Conservation (phyloP, 805 yeast genomes). For the Wickerhamiella australiensis region DNA sequence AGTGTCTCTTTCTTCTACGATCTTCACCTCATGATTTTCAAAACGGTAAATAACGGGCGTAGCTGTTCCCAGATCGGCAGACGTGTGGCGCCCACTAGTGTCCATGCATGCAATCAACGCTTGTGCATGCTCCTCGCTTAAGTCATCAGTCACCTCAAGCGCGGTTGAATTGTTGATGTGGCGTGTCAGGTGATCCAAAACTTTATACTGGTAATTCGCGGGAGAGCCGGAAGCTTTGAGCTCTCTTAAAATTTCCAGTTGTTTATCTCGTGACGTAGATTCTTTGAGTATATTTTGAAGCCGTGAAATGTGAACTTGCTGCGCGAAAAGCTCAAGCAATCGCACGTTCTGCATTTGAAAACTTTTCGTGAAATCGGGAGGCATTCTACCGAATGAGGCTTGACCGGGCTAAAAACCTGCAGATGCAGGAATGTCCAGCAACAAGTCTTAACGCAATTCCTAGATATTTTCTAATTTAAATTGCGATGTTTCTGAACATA, state of each 20-base stretch:
- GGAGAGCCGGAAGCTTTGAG: constrained; percentile 8
- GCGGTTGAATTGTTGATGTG: constrained; percentile 7
- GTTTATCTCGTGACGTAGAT: constrained; percentile 6
- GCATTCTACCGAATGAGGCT: neutral
- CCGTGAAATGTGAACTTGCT: constrained; percentile 17
- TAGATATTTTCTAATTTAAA: no score
- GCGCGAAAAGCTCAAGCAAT: constrained; percentile 14
- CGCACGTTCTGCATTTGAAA: neutral
- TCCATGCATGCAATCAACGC: constrained; percentile 1
- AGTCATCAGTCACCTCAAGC: neutral
- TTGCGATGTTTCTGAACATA: neutral
- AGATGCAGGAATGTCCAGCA: no score
- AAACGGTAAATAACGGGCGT: constrained; percentile 7
- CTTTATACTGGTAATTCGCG: constrained; percentile 12
- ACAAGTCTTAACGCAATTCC: no score
- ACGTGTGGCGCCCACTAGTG: neutral
- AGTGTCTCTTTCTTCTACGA: constrained; percentile 22
- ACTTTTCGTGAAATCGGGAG: constrained; percentile 5
- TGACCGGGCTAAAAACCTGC: neutral
- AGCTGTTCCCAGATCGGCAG: neutral
- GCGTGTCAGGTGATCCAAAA: constrained; percentile 12
- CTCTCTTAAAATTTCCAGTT: constrained; percentile 10
- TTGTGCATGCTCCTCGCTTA: constrained; percentile 8
- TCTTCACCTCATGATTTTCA: constrained; percentile 10
- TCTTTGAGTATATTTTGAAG: neutral